Percentiles rank a stretch among this genome's conserved stretches.
Evolutionary conservation across 306 rosid genomes (phyloP).

Genomic region (Ormosia semicastrata): DNA sequence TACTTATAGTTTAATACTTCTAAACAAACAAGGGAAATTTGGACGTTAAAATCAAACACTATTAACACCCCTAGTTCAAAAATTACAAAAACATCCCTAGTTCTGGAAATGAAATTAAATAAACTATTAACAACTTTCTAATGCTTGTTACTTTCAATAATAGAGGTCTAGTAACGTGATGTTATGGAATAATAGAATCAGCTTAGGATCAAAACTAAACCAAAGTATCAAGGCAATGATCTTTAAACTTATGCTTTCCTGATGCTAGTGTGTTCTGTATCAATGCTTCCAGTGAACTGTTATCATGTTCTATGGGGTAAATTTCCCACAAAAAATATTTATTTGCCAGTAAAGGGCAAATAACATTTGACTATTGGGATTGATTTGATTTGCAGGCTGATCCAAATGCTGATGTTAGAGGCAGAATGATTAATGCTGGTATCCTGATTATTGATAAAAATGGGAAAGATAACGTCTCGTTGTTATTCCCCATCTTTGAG

Average conservation of each 20-base stretch:
- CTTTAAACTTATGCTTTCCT: background rate
- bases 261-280: background rate
- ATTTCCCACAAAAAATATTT: background rate
- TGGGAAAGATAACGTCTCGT: constrained; percentile 78
- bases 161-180: background rate
- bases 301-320: background rate
- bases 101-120: background rate
- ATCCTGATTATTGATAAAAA: constrained; percentile 92
- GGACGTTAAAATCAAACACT: background rate
- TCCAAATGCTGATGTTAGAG: constrained; percentile 89
- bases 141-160: background rate
- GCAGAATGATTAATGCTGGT: constrained; percentile 97
- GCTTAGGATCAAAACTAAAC: background rate
- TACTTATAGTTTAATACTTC: background rate
- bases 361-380: constrained; percentile 19
- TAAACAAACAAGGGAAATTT: background rate
- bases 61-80: background rate
- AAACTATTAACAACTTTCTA: background rate
- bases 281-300: background rate
- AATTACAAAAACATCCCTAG: background rate
- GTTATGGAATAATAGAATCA: background rate
- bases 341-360: background rate
- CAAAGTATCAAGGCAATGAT: background rate
- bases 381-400: constrained; percentile 79
- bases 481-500: constrained; percentile 94